Evolutionary conservation across 2,329 filamentous ascomycete species (phyloP), one percentile per base, ranked within the genome.

Genomic region (Aspergillus versicolor): DNA sequence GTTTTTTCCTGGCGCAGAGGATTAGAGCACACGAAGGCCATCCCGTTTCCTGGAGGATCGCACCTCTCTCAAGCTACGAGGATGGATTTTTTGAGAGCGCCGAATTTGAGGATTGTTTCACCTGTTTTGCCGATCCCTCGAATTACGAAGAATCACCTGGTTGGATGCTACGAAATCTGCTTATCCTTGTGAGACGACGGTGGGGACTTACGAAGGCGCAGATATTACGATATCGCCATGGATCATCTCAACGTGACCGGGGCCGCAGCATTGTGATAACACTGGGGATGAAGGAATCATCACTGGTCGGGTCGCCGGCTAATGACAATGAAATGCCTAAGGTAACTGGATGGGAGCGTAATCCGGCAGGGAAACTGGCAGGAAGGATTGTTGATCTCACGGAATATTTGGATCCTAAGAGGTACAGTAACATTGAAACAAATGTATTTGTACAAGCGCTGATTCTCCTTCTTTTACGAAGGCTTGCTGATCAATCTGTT

Each of bases 1-100:
- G 94, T 9, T 99, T 97, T 77, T 99, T 99, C 73, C 79, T 99
- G n/a, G 92, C 88, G 7, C 96, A 96, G 76, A 90, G 88, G 51
- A 66, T 46, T 27, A 44, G 17, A 12, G 44, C 22, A 22, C 13
- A 7, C 24, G 17, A 44, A 24, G 24, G 21, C 7, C 22, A 48
- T 34, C 30, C 24, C n/a, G 21, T 27, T 24, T 50, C 21, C 17
- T 99, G 94, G 94, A 82, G 85, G 27, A 82, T 99, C 47, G 89
- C 83, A 1, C 85, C 88, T 1, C 80, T 99, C 12, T 84, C 88
- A 22, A 82, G 85, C 34, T 97, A 90, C 66, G 94, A 99, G 70
- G 84, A 82, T 22, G 92, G 90, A 1, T 99, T 99, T 75, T 99
- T 99, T 73, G 81, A 88, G 45, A 82, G 83, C 19, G 81, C 89